Conservation (phyloP, 2,329 filamentous ascomycete genomes). For the Colletotrichum echinochloae region DNA sequence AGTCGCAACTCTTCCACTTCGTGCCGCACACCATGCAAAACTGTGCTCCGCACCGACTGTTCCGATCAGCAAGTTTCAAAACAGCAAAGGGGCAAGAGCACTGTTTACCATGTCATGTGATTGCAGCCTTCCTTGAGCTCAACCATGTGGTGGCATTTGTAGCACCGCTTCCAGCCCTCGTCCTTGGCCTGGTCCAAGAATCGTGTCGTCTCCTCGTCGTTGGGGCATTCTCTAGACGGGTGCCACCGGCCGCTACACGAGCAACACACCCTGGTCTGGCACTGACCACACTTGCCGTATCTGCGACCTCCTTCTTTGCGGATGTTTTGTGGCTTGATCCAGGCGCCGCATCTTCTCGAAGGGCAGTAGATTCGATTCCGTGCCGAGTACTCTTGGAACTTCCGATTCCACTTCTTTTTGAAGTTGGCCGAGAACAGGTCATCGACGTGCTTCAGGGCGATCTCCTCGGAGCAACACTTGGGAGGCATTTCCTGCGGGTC, state of each 20-base stretch:
- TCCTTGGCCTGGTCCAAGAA: conserved; percentile 75
- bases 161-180: conserved; percentile 81
- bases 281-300: conserved; percentile 76
- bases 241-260: conserved; percentile 83
- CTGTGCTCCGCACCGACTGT: conserved; percentile 80
- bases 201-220: conserved; percentile 73
- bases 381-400: conserved; percentile 81
- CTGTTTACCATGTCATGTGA: conserved; percentile 84
- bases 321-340: conserved; percentile 81
- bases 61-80: conserved; percentile 36
- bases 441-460: conserved; percentile 82
- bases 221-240: conserved; percentile 74
- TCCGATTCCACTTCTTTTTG: conserved; percentile 84
- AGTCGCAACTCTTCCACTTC: conserved; percentile 87
- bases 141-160: conserved; percentile 78
- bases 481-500: conserved; percentile 89
- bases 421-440: conserved; percentile 78
- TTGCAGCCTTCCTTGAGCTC: conserved; percentile 87
- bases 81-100: neutral
- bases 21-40: conserved; percentile 89
- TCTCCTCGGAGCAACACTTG: conserved; percentile 80
- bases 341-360: conserved; percentile 77
- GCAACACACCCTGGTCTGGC: conserved; percentile 80
- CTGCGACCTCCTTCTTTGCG: conserved; percentile 69
- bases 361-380: conserved; percentile 85